A percentile compares a stretch with the other conserved stretches of the same genome.
phyloP scores from a whole-genome alignment of 176 grass and related monocot species.

The Oryza glumipatula region DNA sequence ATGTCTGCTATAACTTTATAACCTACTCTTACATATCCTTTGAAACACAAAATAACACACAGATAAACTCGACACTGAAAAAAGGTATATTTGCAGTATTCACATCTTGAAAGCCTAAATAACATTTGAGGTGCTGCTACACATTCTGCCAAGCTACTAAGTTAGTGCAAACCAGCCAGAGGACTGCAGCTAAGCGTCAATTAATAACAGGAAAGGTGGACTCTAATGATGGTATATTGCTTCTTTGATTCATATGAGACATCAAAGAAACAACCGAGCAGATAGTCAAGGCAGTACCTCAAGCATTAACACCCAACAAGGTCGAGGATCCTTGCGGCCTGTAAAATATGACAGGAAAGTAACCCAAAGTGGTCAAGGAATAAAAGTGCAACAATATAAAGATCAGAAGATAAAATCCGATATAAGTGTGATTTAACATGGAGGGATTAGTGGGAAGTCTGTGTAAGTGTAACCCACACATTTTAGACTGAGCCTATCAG shows the following conservation, averaged over 20 bases:
- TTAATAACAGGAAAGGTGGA: not conserved
- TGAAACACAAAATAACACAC: constrained; percentile 2
- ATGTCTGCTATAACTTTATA: constrained; percentile 26
- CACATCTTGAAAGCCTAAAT: not conserved
- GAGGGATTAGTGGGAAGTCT: not conserved
- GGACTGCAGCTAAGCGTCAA: constrained; percentile 9
- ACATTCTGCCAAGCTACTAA: not conserved
- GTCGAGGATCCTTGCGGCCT: constrained; percentile 61
- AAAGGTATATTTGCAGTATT: not conserved
- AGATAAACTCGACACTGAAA: not conserved
- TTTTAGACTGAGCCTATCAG: not conserved
- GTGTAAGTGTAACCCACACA: not conserved
- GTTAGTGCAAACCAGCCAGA: not conserved
- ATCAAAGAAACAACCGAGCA: constrained; percentile 7
- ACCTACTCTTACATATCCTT: not conserved
- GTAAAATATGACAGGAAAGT: constrained; percentile 30
- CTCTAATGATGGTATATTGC: constrained; percentile 7
- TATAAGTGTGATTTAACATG: not conserved
- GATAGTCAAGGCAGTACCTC: constrained; percentile 57
- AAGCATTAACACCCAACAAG: constrained; percentile 98
- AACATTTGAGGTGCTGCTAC: not conserved
- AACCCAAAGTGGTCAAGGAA: constrained; percentile 31
- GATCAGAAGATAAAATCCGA: not conserved
- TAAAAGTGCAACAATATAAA: constrained; percentile 25
- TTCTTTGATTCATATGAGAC: not conserved